Evolutionary conservation across 805 yeast genomes (phyloP).

Genomic region (Starmerella floricola): DNA sequence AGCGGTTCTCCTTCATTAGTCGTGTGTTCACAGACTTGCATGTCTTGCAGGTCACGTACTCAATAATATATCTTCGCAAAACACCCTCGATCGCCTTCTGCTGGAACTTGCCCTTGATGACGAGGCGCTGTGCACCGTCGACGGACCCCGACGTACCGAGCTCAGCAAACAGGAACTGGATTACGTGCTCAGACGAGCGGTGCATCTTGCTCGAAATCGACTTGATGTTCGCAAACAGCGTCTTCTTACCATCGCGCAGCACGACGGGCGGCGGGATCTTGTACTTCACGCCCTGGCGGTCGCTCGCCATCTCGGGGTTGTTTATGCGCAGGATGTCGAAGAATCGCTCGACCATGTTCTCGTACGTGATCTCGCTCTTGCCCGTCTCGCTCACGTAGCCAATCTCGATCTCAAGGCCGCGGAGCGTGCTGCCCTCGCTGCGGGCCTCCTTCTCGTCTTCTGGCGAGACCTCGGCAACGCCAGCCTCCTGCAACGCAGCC

Average conservation of each 20-base stretch:
- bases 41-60: constrained; percentile 96
- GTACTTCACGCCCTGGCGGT: constrained; percentile 79
- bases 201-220: constrained; percentile 88
- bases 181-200: constrained; percentile 92
- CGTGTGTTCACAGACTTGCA: constrained; percentile 97
- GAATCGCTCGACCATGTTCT: constrained; percentile 67
- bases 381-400: constrained; percentile 17
- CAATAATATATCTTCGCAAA: constrained; percentile 88
- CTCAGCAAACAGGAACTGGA: constrained; percentile 94
- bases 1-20: constrained; percentile 91
- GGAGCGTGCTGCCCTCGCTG: constrained; percentile 22
- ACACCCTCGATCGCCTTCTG: constrained; percentile 96
- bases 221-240: constrained; percentile 90
- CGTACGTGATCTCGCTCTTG: constrained; percentile 44
- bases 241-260: constrained; percentile 96
- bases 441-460: constrained; percentile 23
- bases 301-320: constrained; percentile 98
- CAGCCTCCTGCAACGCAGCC: constrained; percentile 79
- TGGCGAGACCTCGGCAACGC: constrained; percentile 41
- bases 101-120: constrained; percentile 95
- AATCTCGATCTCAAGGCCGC: constrained; percentile 15
- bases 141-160: constrained; percentile 99
- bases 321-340: constrained; percentile 76
- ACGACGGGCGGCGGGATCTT: constrained; percentile 96
- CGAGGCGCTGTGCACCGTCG: constrained; percentile 93